Evolutionary conservation across 805 yeast genomes (phyloP), one percentile per base, ranked within the genome.

Genomic region (Metschnikowia gruessii): DNA sequence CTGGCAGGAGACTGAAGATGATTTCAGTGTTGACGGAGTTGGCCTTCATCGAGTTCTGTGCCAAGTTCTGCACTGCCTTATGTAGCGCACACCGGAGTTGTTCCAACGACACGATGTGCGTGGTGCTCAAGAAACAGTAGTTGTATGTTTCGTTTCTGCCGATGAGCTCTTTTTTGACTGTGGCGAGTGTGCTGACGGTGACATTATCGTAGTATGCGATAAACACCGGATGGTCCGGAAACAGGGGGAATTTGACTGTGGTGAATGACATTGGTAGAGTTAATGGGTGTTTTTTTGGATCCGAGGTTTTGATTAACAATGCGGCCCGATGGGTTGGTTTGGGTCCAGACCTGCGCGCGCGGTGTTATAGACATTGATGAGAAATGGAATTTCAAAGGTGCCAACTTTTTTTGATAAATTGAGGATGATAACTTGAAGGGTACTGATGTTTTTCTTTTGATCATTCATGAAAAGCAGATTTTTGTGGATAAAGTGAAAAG

Each of bases 21-120:
- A 85, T 70, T 57, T 88, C 95, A 0, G 94, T 82, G 58, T 86
- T 85, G 28, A 87, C 55, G 0, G 82, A 75, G 53, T 76, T 81
- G 9, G 95, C 83, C 53, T 82, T 75, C 70, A 79, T 72, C 17
- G 64, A 71, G 12, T 70, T 77, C 31, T 70, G 68, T 1, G 60
- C 60, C 19, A 62, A 55, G 60, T 85, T 90, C 12, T 74, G 62
- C 2, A 87, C 55, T 2, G 87, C 78, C 52, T 83, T 76, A 59
- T 83, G 80, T 1, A 83, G 62, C 1, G 87, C 82, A 39, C 82
- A 70, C 43, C 72, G 67, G 11, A 88, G 54, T 53, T 85, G 94
- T 51, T 85, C 88, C 13, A 70, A 43, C 0, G 88, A 81, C 1
- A 81, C 63, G 2, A 88, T 61, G 18, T 79, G 74, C 10, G 66